Evolutionary conservation across 1,284 basidiomycete genomes (phyloP).

Genomic region (Austroboletus novae-zelandiae): DNA sequence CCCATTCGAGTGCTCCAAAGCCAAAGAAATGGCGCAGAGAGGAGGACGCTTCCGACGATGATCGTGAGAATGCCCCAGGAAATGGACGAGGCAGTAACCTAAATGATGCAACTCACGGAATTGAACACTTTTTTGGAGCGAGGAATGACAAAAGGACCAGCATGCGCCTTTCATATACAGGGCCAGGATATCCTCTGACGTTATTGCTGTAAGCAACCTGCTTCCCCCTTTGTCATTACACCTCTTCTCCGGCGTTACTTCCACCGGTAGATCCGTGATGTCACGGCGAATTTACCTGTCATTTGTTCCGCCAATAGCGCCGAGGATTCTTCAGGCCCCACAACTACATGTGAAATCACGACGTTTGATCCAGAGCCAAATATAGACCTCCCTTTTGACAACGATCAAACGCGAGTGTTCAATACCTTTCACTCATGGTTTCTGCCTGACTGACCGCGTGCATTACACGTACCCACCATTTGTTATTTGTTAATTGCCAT

Average conservation of each 20-base stretch:
- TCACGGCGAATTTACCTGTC: conserved; percentile 5
- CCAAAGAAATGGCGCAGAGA: conserved; percentile 49
- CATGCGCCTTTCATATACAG: conserved; percentile 83
- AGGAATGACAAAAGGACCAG: conserved; percentile 67
- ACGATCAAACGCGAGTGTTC: conserved; percentile 56
- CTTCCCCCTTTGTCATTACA: not conserved
- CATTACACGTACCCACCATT: not conserved
- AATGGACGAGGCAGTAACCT: conserved; percentile 21
- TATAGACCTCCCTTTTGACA: conserved; percentile 78
- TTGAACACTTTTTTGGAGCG: conserved; percentile 52
- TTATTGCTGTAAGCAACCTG: conserved; percentile 68
- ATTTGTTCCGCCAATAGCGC: conserved; percentile 48
- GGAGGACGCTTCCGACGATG: conserved; percentile 50
- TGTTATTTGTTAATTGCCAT: not conserved
- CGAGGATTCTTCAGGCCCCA: conserved; percentile 81
- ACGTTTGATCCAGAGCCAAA: conserved; percentile 84
- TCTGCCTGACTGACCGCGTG: conserved; percentile 8
- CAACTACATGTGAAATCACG: conserved; percentile 84
- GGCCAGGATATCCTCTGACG: conserved; percentile 76
- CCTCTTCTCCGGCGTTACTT: not conserved
- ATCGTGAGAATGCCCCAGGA: conserved; percentile 20
- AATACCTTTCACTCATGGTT: not conserved
- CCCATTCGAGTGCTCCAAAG: conserved; percentile 27
- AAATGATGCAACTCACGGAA: conserved; percentile 18
- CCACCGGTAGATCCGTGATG: conserved; percentile 1